Evolutionary conservation across 805 yeast species (phyloP), one percentile per base, ranked within the genome.

Genomic region (Spathaspora girioi): DNA sequence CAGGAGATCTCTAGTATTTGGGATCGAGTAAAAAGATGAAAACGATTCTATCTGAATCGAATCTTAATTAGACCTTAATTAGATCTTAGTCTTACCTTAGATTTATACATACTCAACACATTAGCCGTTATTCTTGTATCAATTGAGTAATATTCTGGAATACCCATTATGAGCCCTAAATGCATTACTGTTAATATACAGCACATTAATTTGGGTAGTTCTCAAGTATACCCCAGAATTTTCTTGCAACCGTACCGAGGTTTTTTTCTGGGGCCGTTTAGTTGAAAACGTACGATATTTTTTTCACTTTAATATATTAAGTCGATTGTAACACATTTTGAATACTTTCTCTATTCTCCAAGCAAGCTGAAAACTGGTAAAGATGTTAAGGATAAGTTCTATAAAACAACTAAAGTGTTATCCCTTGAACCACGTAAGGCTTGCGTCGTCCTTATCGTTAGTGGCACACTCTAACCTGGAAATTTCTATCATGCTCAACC

Each of bases 401-500:
- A 15, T 48, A 10, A 48, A 17, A 35, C 38, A 31, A 26, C 26
- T 41, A 6, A 18, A 18, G 17, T 20, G 14, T 9, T 18, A 6
- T 10, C 17, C 43, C 7, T 19, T 48, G n/a, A 35, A 42, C 15
- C 44, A 14, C 5, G 14, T 42, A 17, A 43, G 50, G 19, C 43
- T 48, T 23, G 38, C 42, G 19, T 49, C 52, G 10, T 35, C 40
- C 8, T 9, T 35, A 14, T 35, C 40, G 40, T 35, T 35, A 18
- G 40, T 35, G 3, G 17, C 15, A 7, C 14, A 55, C 51, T 58
- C 64, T 48, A 58, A 69, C 46, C 53, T 58, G 15, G 60, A 53
- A 23, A 62, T 68, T 31, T 58, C 69, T 1, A 59, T 71, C 1
- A 45, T 44, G 4, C 51, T 70, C 27, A 50, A 56, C 18, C 54